Conservation (phyloP, 805 yeast genomes). For the Wickerhamomyces bisporus region DNA sequence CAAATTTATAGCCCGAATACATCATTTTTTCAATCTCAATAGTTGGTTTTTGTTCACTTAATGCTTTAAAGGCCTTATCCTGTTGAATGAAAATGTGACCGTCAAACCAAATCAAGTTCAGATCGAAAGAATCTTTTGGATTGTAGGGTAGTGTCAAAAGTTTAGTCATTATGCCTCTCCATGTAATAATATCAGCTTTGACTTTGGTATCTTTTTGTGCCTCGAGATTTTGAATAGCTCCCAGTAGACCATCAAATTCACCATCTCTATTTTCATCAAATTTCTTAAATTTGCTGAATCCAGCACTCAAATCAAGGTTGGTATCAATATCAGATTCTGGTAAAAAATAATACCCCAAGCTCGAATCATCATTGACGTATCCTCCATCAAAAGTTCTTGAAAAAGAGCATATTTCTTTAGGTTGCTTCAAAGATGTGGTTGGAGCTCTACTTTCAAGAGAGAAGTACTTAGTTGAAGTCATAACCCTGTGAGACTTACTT, state of each 20-base stretch:
- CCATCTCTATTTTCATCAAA: constrained; percentile 55
- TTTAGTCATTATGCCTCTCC: constrained; percentile 79
- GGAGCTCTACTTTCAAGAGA: constrained; percentile 43
- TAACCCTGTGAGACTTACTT: not conserved
- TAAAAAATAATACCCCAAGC: constrained; percentile 69
- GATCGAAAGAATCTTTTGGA: constrained; percentile 48
- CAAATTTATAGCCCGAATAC: constrained; percentile 83
- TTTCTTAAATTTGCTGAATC: constrained; percentile 52
- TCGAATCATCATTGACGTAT: constrained; percentile 44
- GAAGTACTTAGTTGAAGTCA: constrained; percentile 7
- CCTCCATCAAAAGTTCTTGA: constrained; percentile 58
- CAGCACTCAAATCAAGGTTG: constrained; percentile 57
- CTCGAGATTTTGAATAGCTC: constrained; percentile 55
- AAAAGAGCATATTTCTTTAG: constrained; percentile 71
- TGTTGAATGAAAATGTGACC: constrained; percentile 64
- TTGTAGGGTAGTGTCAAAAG: constrained; percentile 65
- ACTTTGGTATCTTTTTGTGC: constrained; percentile 35
- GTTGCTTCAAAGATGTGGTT: constrained; percentile 73
- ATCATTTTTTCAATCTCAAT: constrained; percentile 36
- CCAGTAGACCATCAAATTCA: constrained; percentile 52
- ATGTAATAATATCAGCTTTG: constrained; percentile 67
- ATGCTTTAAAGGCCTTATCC: constrained; percentile 21
- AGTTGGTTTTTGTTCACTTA: constrained; percentile 22
- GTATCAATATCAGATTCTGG: constrained; percentile 70
- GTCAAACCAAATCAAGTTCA: constrained; percentile 67